These are phyloP conservation scores for Citrus australasica DNA, from an alignment of 345 rosid genomes.

Conservation along the genomic window DNA sequence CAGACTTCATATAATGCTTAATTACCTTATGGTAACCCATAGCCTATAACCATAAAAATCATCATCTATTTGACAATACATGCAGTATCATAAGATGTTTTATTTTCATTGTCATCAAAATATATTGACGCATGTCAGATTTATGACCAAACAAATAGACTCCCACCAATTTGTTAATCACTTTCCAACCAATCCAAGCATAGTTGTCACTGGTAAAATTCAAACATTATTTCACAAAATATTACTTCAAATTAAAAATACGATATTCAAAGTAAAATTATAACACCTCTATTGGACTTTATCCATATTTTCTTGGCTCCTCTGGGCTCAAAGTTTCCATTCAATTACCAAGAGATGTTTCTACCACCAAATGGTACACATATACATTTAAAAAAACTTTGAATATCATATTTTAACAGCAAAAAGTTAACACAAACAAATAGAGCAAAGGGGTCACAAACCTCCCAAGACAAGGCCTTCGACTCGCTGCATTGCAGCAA, in stretches of 20 bases:
- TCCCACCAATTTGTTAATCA: background rate
- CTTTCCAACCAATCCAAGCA: background rate
- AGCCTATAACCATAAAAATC: too few relatives aligned
- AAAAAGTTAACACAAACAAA: background rate
- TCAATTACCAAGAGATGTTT: background rate
- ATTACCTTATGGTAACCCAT: too few relatives aligned
- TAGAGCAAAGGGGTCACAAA: conserved; percentile 16
- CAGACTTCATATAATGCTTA: too few relatives aligned
- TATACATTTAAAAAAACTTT: background rate
- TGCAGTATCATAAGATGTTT: background rate
- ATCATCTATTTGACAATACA: too few relatives aligned
- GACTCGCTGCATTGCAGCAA: conserved; percentile 95
- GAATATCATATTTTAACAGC: background rate
- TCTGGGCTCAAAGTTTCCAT: background rate
- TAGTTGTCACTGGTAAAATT: background rate
- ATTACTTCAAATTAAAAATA: background rate
- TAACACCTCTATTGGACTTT: background rate
- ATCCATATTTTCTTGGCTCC: background rate
- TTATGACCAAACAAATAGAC: background rate
- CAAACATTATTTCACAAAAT: background rate
- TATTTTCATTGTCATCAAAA: background rate
- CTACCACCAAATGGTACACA: background rate
- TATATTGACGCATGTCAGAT: background rate
- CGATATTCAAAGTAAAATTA: background rate
- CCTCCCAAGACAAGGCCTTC: conserved; percentile 99